Evolutionary conservation across 169 alveolate species (phyloP).

Genomic region (Babesia bovis): DNA sequence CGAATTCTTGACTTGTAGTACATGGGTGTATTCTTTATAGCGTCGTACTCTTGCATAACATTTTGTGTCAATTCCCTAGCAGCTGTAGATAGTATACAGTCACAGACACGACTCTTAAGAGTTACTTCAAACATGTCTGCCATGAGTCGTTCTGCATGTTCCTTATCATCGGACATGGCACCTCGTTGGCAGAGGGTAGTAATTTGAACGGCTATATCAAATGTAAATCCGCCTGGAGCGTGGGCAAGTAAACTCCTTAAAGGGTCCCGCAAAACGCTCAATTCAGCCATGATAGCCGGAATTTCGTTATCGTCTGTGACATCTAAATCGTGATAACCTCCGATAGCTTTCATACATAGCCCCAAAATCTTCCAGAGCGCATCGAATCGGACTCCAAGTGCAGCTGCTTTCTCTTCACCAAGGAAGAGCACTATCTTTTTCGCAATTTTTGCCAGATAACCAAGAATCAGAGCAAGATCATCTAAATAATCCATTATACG

Average conservation of each 20-base stretch:
- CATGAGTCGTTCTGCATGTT: constrained; percentile 25
- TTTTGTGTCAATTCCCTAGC: constrained; percentile 11
- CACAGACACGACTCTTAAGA: constrained; percentile 27
- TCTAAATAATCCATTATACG: constrained; percentile 32
- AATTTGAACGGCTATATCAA: constrained; percentile 17
- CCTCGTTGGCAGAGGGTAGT: constrained; percentile 27
- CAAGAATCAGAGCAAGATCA: constrained; percentile 25
- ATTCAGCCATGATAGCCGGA: constrained; percentile 14
- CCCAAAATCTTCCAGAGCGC: constrained; percentile 23
- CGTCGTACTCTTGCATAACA: neutral
- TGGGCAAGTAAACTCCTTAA: constrained; percentile 42
- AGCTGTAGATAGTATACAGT: constrained; percentile 10
- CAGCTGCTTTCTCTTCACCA: constrained; percentile 42
- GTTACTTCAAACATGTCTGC: constrained; percentile 29
- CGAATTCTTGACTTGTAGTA: constrained; percentile 8
- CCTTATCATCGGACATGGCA: neutral
- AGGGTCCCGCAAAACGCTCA: constrained; percentile 26
- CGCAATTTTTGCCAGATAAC: constrained; percentile 19
- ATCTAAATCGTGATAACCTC: constrained; percentile 6
- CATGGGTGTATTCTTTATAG: constrained; percentile 8
- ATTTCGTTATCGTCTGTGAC: neutral
- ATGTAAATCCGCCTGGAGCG: constrained; percentile 38
- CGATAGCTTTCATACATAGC: constrained; percentile 14
- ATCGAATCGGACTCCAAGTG: constrained; percentile 27
- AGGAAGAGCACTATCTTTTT: constrained; percentile 11